Evolutionary conservation across 305 asterid species (phyloP).

Genomic region (Fraxinus latifolia): DNA sequence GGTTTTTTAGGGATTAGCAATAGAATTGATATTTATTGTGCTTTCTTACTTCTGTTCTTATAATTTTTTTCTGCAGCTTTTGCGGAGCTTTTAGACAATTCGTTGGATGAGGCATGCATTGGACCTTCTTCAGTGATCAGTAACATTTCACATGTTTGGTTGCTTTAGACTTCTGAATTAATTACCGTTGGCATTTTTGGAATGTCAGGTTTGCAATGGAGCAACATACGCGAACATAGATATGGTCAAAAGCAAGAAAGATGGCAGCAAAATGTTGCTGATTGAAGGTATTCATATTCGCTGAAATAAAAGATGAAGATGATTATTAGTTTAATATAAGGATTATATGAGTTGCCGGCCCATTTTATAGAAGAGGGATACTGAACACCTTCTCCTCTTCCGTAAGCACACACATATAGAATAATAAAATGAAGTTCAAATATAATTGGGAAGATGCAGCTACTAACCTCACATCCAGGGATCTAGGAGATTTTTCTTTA

Average conservation of each 20-base stretch:
- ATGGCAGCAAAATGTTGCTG: slow-evolving; percentile 78
- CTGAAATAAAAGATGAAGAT: neutral
- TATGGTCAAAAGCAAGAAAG: slow-evolving; percentile 68
- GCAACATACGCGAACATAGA: slow-evolving; percentile 74
- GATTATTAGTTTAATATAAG: neutral
- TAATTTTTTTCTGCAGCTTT: slow-evolving; percentile 57
- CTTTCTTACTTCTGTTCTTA: slow-evolving; percentile 8
- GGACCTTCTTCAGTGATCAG: slow-evolving; percentile 9
- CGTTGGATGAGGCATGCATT: slow-evolving; percentile 74
- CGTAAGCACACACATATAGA: neutral
- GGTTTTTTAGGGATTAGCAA: slow-evolving; percentile 13
- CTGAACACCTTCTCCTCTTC: neutral
- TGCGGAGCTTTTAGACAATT: slow-evolving; percentile 92
- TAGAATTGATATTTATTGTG: neutral
- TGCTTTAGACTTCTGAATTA: slow-evolving; percentile 16
- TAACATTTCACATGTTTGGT: neutral
- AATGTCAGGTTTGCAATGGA: slow-evolving; percentile 62
- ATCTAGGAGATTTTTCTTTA: neutral
- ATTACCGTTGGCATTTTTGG: slow-evolving; percentile 10
- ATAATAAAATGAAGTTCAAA: slow-evolving; percentile 16
- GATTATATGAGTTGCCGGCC: neutral
- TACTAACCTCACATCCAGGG: neutral
- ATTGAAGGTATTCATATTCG: slow-evolving; percentile 57
- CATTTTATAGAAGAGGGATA: neutral
- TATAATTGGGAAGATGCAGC: neutral